Evolutionary conservation across 352 stramenopile species (phyloP).

Genomic region (Pythium graminicola): DNA sequence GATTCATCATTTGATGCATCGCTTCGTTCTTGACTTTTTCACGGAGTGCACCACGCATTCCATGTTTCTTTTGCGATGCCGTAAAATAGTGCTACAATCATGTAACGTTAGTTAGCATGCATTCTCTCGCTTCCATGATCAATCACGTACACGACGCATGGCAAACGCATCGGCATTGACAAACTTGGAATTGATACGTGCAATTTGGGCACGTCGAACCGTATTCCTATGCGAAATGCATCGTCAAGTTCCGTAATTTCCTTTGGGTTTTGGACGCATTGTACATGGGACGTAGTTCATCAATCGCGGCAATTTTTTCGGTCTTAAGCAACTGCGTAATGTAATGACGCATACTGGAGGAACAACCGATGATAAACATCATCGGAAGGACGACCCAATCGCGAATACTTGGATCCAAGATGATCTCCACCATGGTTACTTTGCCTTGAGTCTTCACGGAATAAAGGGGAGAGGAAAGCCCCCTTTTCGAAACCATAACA

Average conservation of each 20-base stretch:
- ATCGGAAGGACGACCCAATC: constrained; percentile 97
- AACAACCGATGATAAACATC: constrained; percentile 92
- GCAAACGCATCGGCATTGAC: constrained; percentile 74
- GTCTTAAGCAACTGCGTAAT: constrained; percentile 78
- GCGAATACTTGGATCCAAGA: constrained; percentile 90
- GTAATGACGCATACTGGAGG: constrained; percentile 81
- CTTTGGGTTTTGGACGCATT: background rate
- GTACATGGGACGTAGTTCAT: constrained; percentile 75
- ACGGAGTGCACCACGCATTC: constrained; percentile 73
- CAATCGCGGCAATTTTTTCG: constrained; percentile 70
- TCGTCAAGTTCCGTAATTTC: background rate
- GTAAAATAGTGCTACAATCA: constrained; percentile 77
- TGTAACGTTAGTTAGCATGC: background rate
- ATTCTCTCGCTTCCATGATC: background rate
- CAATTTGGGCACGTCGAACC: constrained; percentile 72
- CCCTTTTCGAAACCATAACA: too few relatives aligned
- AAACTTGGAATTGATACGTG: constrained; percentile 88
- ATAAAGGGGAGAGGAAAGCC: too few relatives aligned
- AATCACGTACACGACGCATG: constrained; percentile 80
- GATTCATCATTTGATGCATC: constrained; percentile 94
- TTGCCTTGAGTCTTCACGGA: too few relatives aligned
- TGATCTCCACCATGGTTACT: constrained; percentile 83
- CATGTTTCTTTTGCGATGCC: constrained; percentile 84
- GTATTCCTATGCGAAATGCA: constrained; percentile 56
- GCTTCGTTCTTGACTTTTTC: constrained; percentile 87